Percentiles rank a stretch among this genome's conserved stretches.
These are phyloP conservation scores for Pythium phragmitis DNA, from an alignment of 352 stramenopile species.

Conservation along the genomic window DNA sequence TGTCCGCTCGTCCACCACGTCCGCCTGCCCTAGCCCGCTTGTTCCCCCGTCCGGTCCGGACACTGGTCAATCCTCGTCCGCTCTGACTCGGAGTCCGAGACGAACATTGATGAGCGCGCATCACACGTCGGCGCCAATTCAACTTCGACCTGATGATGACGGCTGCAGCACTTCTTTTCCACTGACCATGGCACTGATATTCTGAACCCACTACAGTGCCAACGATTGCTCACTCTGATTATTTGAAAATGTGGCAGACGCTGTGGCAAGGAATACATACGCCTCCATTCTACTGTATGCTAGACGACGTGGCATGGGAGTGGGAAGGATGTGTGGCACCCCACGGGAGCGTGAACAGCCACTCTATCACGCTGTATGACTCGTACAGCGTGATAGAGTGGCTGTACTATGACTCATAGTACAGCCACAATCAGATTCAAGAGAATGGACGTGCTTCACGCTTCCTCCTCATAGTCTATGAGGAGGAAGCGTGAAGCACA, in stretches of 20 bases:
- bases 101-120: conserved; percentile 11
- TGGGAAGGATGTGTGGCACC: background rate
- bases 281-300: background rate
- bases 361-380: no score
- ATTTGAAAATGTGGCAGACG: conserved; percentile 4
- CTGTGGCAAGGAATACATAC: conserved; percentile 1
- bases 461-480: background rate
- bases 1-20: background rate
- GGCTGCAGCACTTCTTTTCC: no score
- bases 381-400: no score
- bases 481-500: background rate
- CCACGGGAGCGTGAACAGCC: background rate
- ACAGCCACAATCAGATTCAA: background rate
- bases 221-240: conserved; percentile 16
- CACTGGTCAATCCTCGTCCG: background rate
- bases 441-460: background rate
- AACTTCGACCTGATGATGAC: no score
- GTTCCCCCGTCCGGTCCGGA: background rate
- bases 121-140: conserved; percentile 16
- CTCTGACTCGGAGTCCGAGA: background rate
- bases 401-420: no score
- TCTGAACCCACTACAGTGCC: background rate
- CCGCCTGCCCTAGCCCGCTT: conserved; percentile 15
- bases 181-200: background rate
- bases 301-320: background rate